Evolutionary conservation across 805 yeast species (phyloP).

Genomic region (Tetrapisispora taiwanensis): DNA sequence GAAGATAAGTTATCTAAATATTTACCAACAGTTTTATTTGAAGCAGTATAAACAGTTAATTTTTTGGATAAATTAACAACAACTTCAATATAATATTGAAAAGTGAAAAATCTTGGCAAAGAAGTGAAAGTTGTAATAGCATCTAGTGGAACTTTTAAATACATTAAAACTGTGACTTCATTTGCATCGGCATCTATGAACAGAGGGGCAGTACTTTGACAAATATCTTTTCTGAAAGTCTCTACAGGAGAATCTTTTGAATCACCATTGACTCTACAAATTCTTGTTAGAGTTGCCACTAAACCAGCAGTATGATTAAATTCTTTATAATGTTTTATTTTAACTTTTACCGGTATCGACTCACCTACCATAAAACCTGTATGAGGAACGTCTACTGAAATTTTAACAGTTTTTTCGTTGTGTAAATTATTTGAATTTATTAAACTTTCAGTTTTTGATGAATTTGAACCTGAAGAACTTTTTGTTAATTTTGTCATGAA

Average conservation of each 20-base stretch:
- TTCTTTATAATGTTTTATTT: slow-evolving; percentile 58
- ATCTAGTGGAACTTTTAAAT: slow-evolving; percentile 68
- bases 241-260: slow-evolving; percentile 37
- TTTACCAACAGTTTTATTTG: slow-evolving; percentile 22
- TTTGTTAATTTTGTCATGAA: slow-evolving; percentile 18
- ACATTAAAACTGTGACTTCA: slow-evolving; percentile 47
- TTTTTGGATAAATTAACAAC: slow-evolving; percentile 69
- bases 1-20: slow-evolving; percentile 17
- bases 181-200: slow-evolving; percentile 62
- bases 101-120: slow-evolving; percentile 48
- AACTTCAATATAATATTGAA: slow-evolving; percentile 78
- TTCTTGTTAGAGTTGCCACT: slow-evolving; percentile 68
- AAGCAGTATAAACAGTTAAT: slow-evolving; percentile 29
- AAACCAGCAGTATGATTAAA: slow-evolving; percentile 63
- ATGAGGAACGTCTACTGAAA: slow-evolving; percentile 40
- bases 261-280: slow-evolving; percentile 52
- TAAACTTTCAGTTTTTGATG: slow-evolving; percentile 2
- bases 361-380: slow-evolving; percentile 78
- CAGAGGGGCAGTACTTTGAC: slow-evolving; percentile 67
- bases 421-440: slow-evolving; percentile 5
- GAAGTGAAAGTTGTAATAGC: slow-evolving; percentile 76
- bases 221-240: slow-evolving; percentile 71
- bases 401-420: slow-evolving; percentile 27
- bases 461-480: slow-evolving; percentile 14
- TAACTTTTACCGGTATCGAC: slow-evolving; percentile 57